Base-by-base conservation (phyloP, 305 asterid genomes). In the Solanum chacoense region DNA sequence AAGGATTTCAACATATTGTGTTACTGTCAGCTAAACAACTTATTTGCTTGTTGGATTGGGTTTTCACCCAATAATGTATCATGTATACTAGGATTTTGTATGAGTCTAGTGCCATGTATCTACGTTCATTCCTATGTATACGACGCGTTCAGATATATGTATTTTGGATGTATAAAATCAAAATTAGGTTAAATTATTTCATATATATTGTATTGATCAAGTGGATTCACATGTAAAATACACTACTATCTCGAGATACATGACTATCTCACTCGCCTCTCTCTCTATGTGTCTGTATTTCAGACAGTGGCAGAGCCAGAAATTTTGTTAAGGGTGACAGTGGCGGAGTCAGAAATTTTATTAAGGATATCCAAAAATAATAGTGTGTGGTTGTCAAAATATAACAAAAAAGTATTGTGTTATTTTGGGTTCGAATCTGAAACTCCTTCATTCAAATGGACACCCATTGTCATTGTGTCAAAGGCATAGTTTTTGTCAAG, bases 1-100 rank as follows among this genome's bases (percentile, higher is more conserved):
- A 84, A 31, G 3, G 28, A 83, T 45, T 81, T 83, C 87, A 83
- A 83, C 73, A 50, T 76, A 35, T 50, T 20, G 73, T 83, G 87
- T 50, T 50, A 83, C 40, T 84, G 45, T 84, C 87, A 55, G 87
- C 74, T 84, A 84, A 84, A 84, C 87, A 84, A 84, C 87, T 55
- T 84, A 31, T 84, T 84, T 84, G 87, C 87, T 84, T 84, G 87
- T 32, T 84, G 45, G 8, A 22, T 84, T 84, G 87, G 87, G 74
- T 84, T 84, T 83, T 50, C 74, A 84, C 87, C 87, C 74, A 84
- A 55, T 55, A 50, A 36, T 83, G 28, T 16, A 45, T 81, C 86
- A 59, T 59, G 24, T 81, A 45, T 8, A 10, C 40, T 29, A 45
- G 38, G 86, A 83, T 83, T 18, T 84, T 84, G 42, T 84, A 50